phyloP scores from a whole-genome alignment of 2,329 filamentous ascomycete genomes.

The Aspergillus sclerotialis region DNA sequence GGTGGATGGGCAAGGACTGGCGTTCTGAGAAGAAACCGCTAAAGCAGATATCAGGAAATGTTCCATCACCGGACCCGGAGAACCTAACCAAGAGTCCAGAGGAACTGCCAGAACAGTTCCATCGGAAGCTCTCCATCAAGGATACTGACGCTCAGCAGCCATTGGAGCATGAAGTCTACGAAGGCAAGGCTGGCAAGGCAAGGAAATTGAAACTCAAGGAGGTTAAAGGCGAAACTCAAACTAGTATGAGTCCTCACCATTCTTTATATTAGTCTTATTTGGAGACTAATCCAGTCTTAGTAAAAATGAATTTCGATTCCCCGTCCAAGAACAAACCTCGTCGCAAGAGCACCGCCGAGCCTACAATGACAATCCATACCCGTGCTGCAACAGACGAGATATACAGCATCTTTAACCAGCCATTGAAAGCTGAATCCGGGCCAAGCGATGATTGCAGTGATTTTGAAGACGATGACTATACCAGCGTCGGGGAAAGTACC shows the following conservation, averaged over 20 bases:
- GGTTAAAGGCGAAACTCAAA: slow-evolving; percentile 79
- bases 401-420: slow-evolving; percentile 93
- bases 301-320: slow-evolving; percentile 89
- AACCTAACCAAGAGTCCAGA: slow-evolving; percentile 15
- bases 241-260: slow-evolving; percentile 60
- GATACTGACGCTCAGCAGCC: slow-evolving; percentile 10
- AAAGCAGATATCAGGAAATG: slow-evolving; percentile 43
- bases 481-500: slow-evolving; percentile 78
- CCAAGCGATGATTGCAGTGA: slow-evolving; percentile 54
- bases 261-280: too few relatives aligned
- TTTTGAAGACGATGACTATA: slow-evolving; percentile 68
- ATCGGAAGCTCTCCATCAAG: slow-evolving; percentile 24
- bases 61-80: slow-evolving; percentile 4
- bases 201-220: slow-evolving; percentile 77
- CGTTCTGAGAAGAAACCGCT: slow-evolving; percentile 45
- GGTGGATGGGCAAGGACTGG: slow-evolving; percentile 56
- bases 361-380: slow-evolving; percentile 98
- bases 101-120: slow-evolving; percentile 21
- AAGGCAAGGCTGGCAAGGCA: slow-evolving; percentile 36
- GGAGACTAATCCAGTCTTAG: slow-evolving; percentile 42
- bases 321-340: slow-evolving; percentile 78
- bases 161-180: slow-evolving; percentile 16
- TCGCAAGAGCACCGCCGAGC: slow-evolving; percentile 68
- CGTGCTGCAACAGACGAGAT: slow-evolving; percentile 94
- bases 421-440: slow-evolving; percentile 50